Percentiles rank a stretch among this genome's conserved stretches.
Conservation (phyloP, 2,329 filamentous ascomycete genomes). For the Cryoendolithus antarcticus region DNA sequence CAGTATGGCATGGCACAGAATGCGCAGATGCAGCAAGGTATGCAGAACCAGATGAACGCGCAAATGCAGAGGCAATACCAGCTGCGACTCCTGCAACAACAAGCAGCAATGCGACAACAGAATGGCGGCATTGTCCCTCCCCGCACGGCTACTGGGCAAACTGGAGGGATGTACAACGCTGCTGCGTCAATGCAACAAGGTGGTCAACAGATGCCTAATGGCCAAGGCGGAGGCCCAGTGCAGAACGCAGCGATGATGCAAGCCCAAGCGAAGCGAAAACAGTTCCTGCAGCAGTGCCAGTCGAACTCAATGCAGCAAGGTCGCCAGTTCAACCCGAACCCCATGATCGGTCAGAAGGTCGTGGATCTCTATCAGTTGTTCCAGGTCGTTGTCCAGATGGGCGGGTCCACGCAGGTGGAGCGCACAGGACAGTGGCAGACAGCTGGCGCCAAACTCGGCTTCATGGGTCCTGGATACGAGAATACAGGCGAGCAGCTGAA, state of each 20-base stretch:
- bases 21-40: constrained; percentile 18
- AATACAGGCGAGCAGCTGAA: constrained; percentile 57
- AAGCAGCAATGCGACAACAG: constrained; percentile 45
- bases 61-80: constrained; percentile 67
- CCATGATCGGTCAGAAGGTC: constrained; percentile 58
- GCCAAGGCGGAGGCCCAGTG: constrained; percentile 8
- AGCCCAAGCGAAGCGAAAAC: constrained; percentile 15
- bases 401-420: constrained; percentile 64
- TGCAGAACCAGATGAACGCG: constrained; percentile 35
- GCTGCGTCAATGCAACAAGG: constrained; percentile 7
- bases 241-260: constrained; percentile 8
- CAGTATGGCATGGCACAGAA: constrained; percentile 24
- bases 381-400: constrained; percentile 60
- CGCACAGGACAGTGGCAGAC: constrained; percentile 60
- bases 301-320: constrained; percentile 55
- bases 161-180: constrained; percentile 13
- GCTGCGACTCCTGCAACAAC: constrained; percentile 69
- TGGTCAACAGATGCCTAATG: constrained; percentile 13
- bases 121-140: constrained; percentile 17
- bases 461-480: constrained; percentile 36
- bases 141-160: constrained; percentile 15
- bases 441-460: constrained; percentile 45
- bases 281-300: constrained; percentile 55
- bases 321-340: constrained; percentile 61
- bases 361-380: constrained; percentile 70